A percentile compares a stretch with the other conserved stretches of the same genome.
Conservation (phyloP, 1,139 yeast genomes). For the Maudiozyma humilis region DNA sequence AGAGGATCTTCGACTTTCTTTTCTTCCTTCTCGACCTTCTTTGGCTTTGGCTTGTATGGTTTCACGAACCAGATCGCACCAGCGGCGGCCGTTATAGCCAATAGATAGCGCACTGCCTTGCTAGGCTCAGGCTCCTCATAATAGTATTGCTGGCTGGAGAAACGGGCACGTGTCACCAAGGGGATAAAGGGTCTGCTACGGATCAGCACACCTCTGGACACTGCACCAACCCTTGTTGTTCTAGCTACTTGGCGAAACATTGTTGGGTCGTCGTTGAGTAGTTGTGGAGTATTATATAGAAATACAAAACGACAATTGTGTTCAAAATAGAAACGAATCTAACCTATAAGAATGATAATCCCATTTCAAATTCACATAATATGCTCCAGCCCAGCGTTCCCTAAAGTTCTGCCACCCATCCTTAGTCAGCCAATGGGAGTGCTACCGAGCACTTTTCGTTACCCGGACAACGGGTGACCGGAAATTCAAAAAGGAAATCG, state of each 20-base stretch:
- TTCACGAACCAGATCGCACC: constrained; percentile 10
- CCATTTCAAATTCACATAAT: too few species aligned
- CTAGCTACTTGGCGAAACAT: constrained; percentile 6
- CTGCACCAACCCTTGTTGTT: neutral
- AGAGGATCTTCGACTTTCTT: neutral
- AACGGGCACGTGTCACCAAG: neutral
- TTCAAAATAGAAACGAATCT: too few species aligned
- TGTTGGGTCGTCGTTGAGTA: neutral
- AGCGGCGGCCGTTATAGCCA: constrained; percentile 9
- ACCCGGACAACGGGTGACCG: neutral
- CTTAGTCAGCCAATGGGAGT: constrained; percentile 4
- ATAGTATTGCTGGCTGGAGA: constrained; percentile 1
- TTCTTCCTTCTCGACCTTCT: constrained; percentile 4
- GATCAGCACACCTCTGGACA: neutral
- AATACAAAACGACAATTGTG: neutral
- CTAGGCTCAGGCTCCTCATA: constrained; percentile 1
- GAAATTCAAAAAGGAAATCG: constrained; percentile 7
- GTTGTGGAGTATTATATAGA: neutral
- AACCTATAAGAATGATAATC: too few species aligned
- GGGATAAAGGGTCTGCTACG: neutral
- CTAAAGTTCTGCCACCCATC: too few species aligned
- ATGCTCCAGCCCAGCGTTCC: too few species aligned
- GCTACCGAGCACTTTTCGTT: neutral
- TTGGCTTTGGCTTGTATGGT: constrained; percentile 10
- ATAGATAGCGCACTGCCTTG: constrained; percentile 4